Percentiles rank a stretch among this genome's conserved stretches.
Evolutionary conservation across 2,329 filamentous ascomycete genomes (phyloP).

Genomic region (Ascochyta fabae): DNA sequence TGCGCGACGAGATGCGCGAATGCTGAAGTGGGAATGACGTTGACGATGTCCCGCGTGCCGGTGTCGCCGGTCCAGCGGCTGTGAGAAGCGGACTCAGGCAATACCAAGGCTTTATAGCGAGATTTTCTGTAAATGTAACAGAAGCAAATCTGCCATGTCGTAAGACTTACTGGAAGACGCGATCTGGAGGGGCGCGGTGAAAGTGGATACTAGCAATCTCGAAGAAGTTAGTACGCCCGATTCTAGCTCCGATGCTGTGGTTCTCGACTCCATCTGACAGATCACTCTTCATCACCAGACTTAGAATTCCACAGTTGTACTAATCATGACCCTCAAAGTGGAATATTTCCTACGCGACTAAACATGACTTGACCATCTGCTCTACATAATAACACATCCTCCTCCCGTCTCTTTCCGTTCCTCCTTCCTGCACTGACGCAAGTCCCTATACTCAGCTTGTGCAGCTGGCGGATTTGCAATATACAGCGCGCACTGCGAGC

Average conservation of each 20-base stretch:
- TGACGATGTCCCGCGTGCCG: conserved; percentile 13
- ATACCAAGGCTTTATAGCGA: not conserved
- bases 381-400: not conserved
- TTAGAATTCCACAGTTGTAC: too few relatives aligned
- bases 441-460: not conserved
- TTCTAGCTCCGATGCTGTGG: conserved; percentile 8
- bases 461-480: conserved; percentile 1
- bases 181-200: conserved; percentile 10
- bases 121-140: not conserved
- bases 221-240: conserved; percentile 10
- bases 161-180: not conserved
- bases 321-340: too few relatives aligned
- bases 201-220: conserved; percentile 8
- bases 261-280: not conserved
- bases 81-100: not conserved
- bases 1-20: conserved; percentile 1
- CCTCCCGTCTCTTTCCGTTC: not conserved
- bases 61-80: conserved; percentile 15
- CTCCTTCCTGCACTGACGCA: not conserved
- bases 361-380: not conserved
- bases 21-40: conserved; percentile 15
- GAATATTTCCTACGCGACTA: not conserved
- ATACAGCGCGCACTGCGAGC: not conserved
- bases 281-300: too few relatives aligned
- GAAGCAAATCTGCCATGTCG: not conserved